These are phyloP conservation scores for Blattamonas nauphoetae DNA, from an alignment of 78 protist species.

Conservation along the genomic window DNA sequence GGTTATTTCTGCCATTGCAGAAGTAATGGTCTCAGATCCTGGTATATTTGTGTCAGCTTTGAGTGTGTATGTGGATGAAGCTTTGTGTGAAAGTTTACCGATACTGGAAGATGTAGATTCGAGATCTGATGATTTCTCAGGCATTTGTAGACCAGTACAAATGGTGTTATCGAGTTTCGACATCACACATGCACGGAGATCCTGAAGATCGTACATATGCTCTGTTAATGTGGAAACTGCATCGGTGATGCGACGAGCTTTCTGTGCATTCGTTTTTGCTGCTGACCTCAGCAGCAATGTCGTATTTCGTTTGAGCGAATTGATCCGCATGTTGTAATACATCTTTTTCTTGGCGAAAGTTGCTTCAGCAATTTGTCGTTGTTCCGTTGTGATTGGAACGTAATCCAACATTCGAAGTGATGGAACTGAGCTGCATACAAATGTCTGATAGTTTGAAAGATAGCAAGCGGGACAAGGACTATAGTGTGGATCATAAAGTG, in stretches of 20 bases:
- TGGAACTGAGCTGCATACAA: slow-evolving; percentile 24
- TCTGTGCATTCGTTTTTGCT: too few relatives aligned
- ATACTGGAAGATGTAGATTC: too few relatives aligned
- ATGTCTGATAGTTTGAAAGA: slow-evolving; percentile 49
- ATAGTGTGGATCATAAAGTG: slow-evolving; percentile 36
- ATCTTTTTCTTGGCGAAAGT: slow-evolving; percentile 48
- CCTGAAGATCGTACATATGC: too few relatives aligned
- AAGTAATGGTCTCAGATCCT: not conserved
- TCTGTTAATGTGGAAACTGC: too few relatives aligned
- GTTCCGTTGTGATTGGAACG: slow-evolving; percentile 22
- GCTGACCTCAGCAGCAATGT: too few relatives aligned
- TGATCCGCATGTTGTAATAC: slow-evolving; percentile 66
- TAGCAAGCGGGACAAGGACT: slow-evolving; percentile 52
- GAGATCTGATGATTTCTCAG: too few relatives aligned
- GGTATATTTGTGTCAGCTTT: not conserved
- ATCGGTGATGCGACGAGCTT: too few relatives aligned
- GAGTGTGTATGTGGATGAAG: not conserved
- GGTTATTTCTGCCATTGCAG: not conserved
- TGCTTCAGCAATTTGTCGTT: slow-evolving; percentile 42
- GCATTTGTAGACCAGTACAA: too few relatives aligned
- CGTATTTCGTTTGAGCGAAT: slow-evolving; percentile 46
- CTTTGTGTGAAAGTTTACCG: too few relatives aligned
- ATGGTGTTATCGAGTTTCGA: too few relatives aligned
- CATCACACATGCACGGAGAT: too few relatives aligned
- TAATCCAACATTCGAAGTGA: slow-evolving; percentile 19